phyloP scores from a whole-genome alignment of 257 asterid species.

The Voacanga thouarsii region DNA sequence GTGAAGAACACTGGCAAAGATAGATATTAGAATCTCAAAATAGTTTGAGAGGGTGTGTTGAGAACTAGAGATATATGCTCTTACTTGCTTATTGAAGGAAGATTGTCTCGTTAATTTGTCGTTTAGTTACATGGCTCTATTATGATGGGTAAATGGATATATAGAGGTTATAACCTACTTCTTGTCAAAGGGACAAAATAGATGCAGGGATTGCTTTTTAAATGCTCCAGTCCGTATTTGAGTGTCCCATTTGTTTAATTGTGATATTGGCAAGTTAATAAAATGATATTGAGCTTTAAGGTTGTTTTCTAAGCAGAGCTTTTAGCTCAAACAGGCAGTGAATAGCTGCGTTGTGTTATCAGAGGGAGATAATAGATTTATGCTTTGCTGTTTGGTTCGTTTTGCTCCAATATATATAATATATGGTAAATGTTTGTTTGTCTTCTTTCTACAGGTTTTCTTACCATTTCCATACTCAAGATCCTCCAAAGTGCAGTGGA shows the following conservation, averaged over 20 bases:
- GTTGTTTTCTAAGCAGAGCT: background rate
- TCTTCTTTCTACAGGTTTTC: conserved; percentile 42
- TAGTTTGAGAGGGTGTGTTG: background rate
- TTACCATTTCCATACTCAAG: conserved; percentile 62
- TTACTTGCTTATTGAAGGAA: background rate
- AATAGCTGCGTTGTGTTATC: background rate
- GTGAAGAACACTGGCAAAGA: background rate
- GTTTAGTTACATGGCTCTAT: background rate
- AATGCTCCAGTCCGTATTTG: too few species aligned
- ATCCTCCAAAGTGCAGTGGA: conserved; percentile 65
- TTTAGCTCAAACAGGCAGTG: background rate
- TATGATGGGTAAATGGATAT: background rate
- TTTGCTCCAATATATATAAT: background rate
- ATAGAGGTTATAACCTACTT: background rate
- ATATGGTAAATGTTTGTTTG: background rate
- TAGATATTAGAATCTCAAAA: background rate
- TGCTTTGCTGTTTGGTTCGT: background rate
- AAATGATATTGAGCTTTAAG: background rate
- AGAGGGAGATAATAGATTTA: background rate
- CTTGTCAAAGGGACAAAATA: background rate
- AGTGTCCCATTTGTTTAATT: background rate
- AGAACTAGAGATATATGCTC: background rate
- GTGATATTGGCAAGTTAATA: background rate
- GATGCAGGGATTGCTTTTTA: background rate
- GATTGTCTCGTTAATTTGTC: background rate